Conservation (phyloP, 345 rosid species). For the Passiflora organensis region DNA sequence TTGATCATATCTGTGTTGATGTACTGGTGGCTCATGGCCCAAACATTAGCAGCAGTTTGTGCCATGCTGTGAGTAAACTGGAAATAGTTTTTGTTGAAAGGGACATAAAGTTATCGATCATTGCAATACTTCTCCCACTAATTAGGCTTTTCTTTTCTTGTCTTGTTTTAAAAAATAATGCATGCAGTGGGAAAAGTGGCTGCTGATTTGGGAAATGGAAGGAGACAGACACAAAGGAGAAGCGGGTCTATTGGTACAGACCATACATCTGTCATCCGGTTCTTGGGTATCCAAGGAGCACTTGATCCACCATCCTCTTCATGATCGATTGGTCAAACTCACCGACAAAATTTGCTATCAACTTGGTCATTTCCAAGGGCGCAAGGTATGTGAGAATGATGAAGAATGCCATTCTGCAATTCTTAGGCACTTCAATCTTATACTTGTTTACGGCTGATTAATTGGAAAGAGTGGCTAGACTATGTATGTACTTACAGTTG, state of each 20-base stretch:
- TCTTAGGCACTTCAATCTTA: not conserved
- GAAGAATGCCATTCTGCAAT: no score
- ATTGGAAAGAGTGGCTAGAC: no score
- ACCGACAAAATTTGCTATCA: conserved; percentile 37
- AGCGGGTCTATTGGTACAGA: conserved; percentile 56
- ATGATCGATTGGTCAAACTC: conserved; percentile 34
- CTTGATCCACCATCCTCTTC: conserved; percentile 30
- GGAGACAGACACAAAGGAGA: conserved; percentile 43
- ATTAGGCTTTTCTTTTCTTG: no score
- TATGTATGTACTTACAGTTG: no score
- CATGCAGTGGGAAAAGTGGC: conserved; percentile 73
- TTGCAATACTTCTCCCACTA: no score
- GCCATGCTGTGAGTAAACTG: conserved; percentile 57
- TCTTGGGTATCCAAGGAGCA: conserved; percentile 20
- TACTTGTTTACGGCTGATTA: not conserved
- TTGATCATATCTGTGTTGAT: conserved; percentile 58
- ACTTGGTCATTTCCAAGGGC: conserved; percentile 22
- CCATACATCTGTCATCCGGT: conserved; percentile 38
- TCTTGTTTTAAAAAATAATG: no score
- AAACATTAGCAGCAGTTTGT: conserved; percentile 44
- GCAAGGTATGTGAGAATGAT: conserved; percentile 35
- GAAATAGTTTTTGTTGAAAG: no score
- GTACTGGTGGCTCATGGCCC: conserved; percentile 48
- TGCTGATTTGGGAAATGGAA: conserved; percentile 48
- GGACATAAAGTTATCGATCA: no score